Base-by-base conservation (phyloP, 306 rosid genomes). In the Vigna trinervia region DNA sequence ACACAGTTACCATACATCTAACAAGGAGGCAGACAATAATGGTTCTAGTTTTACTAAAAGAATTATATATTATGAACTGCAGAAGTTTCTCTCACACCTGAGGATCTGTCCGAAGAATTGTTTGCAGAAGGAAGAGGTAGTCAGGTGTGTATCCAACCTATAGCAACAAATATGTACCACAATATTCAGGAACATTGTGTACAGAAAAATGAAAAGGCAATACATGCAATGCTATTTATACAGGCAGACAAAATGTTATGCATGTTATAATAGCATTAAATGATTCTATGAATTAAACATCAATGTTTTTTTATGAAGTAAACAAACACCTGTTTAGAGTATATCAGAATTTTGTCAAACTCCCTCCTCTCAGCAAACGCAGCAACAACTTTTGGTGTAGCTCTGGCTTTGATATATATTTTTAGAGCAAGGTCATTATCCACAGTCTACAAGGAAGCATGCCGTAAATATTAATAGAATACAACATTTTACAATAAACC, bases 331-430 rank as follows among this genome's bases (percentile, higher is more conserved):
- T 96, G 99, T 87, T 96, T 96, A 47, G 98, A 96, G 83, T 96
- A 96, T 50, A 96, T 93, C 61, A 96, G 85, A 64, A 96, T 96
- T 82, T 96, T 96, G 81, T 96, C 99, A 84, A 96, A 96, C 87
- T 96, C 99, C 90, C 98, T 93, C 78, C 94, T 83, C 88, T 96
- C 99, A 47, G 99, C 99, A 87, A 96, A 96, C 57, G 99, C 99
- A 69, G 99, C 99, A 69, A 96, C 98, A 75, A 96, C 99, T 81
- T 96, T 96, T 22, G 99, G 99, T 56, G 99, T 96, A 76, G 96
- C 98, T 86, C 99, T 81, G 79, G 99, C 99, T 91, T 96, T 96
- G 71, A 96, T 96, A 75, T 96, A 96, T 75, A 96, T 88, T 85
- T 96, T 96, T 86, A 96, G 77, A 30, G 99, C 98, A 77, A 96